These are phyloP conservation scores for Glarea lozoyensis DNA, from an alignment of 495 filamentous ascomycete species.

Conservation along the genomic window DNA sequence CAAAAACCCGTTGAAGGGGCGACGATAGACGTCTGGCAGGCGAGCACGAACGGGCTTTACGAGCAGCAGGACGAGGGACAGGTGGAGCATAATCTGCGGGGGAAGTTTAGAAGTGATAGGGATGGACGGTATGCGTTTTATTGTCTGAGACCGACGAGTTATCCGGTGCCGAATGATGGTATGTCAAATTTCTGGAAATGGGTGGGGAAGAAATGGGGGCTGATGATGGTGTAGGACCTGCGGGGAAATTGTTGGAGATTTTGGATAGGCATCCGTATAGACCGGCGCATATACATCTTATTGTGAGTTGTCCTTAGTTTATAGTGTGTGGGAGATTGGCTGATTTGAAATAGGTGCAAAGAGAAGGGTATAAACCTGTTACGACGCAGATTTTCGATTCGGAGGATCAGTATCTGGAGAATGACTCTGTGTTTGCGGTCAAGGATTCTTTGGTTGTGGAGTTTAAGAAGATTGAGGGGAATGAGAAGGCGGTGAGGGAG, in stretches of 20 bases:
- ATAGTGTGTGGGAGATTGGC: constrained; percentile 9
- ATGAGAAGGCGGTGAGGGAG: constrained; percentile 59
- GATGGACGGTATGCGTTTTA: constrained; percentile 72
- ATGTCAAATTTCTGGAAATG: constrained; percentile 28
- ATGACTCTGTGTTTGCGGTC: constrained; percentile 59
- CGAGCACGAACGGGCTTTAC: constrained; percentile 76
- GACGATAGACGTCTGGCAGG: constrained; percentile 82
- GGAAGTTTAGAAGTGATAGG: constrained; percentile 71
- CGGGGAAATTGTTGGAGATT: constrained; percentile 55
- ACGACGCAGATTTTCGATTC: constrained; percentile 58
- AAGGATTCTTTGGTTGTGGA: constrained; percentile 58
- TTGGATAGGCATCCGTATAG: constrained; percentile 79
- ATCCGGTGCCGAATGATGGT: constrained; percentile 68
- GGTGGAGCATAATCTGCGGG: constrained; percentile 71
- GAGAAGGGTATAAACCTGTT: constrained; percentile 44
- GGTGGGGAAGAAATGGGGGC: neutral
- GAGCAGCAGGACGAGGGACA: constrained; percentile 83
- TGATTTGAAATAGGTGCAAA: constrained; percentile 10
- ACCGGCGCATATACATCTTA: constrained; percentile 79
- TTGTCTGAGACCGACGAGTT: constrained; percentile 75
- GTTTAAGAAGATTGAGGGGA: constrained; percentile 46
- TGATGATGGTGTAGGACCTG: constrained; percentile 35
- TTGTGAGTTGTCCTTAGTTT: constrained; percentile 38
- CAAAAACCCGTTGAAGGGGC: constrained; percentile 60
- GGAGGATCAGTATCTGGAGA: constrained; percentile 49